Conservation (phyloP, 2,329 filamentous ascomycete species). For the Paramyrothecium roridum region DNA sequence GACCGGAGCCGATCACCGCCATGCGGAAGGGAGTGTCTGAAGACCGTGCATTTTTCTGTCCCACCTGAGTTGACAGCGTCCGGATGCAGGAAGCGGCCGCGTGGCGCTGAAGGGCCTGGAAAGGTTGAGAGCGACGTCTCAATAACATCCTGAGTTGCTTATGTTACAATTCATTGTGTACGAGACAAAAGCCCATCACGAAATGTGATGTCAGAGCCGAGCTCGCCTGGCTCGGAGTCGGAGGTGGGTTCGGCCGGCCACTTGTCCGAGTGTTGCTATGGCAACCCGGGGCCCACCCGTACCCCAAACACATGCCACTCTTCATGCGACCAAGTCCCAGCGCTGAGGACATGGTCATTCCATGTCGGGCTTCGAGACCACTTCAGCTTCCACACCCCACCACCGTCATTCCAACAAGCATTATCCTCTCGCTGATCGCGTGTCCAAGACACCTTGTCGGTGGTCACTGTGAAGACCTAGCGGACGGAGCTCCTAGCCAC, state of each 20-base stretch:
- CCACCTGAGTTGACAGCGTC: not conserved
- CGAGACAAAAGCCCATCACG: not conserved
- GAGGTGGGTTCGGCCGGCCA: not conserved
- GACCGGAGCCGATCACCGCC: slow-evolving; percentile 88
- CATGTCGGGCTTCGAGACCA: not conserved
- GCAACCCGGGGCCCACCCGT: slow-evolving; percentile 11
- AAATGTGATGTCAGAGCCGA: not conserved
- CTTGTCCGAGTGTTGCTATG: slow-evolving; percentile 17
- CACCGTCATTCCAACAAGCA: not conserved
- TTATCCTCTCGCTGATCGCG: no score
- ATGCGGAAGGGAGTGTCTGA: slow-evolving; percentile 63
- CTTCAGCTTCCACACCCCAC: not conserved
- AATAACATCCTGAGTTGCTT: not conserved
- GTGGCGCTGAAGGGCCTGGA: not conserved
- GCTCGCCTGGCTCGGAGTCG: not conserved
- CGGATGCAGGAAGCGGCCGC: not conserved
- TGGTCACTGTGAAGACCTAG: not conserved
- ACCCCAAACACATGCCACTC: slow-evolving; percentile 5
- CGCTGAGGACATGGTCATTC: not conserved
- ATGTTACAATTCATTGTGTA: not conserved
- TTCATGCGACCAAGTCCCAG: not conserved
- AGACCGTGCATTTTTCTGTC: slow-evolving; percentile 9
- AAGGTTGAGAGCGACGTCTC: not conserved
- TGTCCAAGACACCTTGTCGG: no score
- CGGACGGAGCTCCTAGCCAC: slow-evolving; percentile 8